These are phyloP conservation scores for Porphyrellus cyaneotinctus DNA, from an alignment of 768 basidiomycete genomes.

Conservation along the genomic window DNA sequence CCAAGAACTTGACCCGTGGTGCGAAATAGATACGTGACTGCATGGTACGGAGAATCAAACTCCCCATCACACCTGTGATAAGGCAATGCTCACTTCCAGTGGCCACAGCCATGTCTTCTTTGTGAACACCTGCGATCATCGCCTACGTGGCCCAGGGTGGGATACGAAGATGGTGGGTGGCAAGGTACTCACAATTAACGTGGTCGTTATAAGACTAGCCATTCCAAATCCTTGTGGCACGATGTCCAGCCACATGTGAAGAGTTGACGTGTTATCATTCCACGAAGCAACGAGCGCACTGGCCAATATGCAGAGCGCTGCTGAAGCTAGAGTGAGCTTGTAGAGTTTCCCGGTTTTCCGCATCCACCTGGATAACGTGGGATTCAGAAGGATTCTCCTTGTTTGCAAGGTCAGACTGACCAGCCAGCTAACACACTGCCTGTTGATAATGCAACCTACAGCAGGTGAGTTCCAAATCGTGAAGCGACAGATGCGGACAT, in stretches of 20 bases:
- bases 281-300: slow-evolving; percentile 61
- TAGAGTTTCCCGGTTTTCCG: slow-evolving; percentile 84
- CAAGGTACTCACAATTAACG: slow-evolving; percentile 62
- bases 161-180: slow-evolving; percentile 3
- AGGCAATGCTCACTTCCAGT: slow-evolving; percentile 70
- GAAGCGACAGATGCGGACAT: slow-evolving; percentile 25
- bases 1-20: slow-evolving; percentile 95
- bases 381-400: slow-evolving; percentile 2
- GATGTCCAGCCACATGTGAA: slow-evolving; percentile 74
- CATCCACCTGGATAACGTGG: slow-evolving; percentile 60
- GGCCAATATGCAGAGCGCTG: slow-evolving; percentile 56
- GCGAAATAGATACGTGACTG: slow-evolving; percentile 91
- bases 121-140: slow-evolving; percentile 77
- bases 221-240: slow-evolving; percentile 81
- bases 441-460: slow-evolving; percentile 69
- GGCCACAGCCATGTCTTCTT: slow-evolving; percentile 82
- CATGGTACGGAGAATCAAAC: slow-evolving; percentile 5
- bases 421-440: slow-evolving; percentile 90
- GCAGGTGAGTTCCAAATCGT: slow-evolving; percentile 14
- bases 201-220: slow-evolving; percentile 81
- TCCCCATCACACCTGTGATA: slow-evolving; percentile 2
- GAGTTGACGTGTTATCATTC: slow-evolving; percentile 54
- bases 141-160: slow-evolving; percentile 46
- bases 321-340: slow-evolving; percentile 63
- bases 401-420: slow-evolving; percentile 36